These are phyloP conservation scores for Teratosphaeria nubilosa DNA, from an alignment of 2,329 filamentous ascomycete genomes.

Conservation along the genomic window DNA sequence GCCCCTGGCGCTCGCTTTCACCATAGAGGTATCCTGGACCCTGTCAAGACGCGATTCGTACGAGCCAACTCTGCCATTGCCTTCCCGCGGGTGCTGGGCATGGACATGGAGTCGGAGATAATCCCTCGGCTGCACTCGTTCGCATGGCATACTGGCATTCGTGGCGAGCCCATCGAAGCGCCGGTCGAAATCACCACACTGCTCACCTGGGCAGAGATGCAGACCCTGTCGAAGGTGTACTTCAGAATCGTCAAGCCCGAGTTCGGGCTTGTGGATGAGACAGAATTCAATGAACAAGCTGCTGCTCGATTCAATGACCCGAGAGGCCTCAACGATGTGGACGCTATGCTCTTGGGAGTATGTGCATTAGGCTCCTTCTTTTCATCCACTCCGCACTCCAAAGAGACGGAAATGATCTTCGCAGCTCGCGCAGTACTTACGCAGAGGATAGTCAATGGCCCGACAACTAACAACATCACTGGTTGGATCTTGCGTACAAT, in stretches of 20 bases:
- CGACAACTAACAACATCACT: conserved; percentile 30
- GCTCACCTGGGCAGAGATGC: conserved; percentile 21
- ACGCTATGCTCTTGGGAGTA: conserved; percentile 45
- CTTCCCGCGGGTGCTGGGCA: conserved; percentile 44
- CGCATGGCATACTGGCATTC: conserved; percentile 40
- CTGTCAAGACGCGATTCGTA: conserved; percentile 26
- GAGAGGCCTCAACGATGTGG: conserved; percentile 27
- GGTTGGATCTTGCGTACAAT: conserved; percentile 46
- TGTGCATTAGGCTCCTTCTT: conserved; percentile 47
- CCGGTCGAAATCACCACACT: conserved; percentile 17
- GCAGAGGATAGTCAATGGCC: conserved; percentile 16
- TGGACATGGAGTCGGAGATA: conserved; percentile 44
- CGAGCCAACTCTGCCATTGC: conserved; percentile 38
- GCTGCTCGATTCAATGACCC: conserved; percentile 18
- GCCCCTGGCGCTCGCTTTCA: conserved; percentile 26
- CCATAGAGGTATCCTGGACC: conserved; percentile 26
- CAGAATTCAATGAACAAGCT: conserved; percentile 22
- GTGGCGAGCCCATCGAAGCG: conserved; percentile 17
- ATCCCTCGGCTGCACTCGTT: conserved; percentile 46
- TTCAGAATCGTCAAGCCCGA: conserved; percentile 44
- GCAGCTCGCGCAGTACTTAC: conserved; percentile 35
- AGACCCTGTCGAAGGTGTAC: conserved; percentile 31
- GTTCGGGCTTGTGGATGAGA: conserved; percentile 40
- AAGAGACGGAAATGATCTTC: conserved; percentile 39
- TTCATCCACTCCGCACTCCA: conserved; percentile 32